Evolutionary conservation across 345 rosid species (phyloP).

Genomic region (Aquilaria sinensis): DNA sequence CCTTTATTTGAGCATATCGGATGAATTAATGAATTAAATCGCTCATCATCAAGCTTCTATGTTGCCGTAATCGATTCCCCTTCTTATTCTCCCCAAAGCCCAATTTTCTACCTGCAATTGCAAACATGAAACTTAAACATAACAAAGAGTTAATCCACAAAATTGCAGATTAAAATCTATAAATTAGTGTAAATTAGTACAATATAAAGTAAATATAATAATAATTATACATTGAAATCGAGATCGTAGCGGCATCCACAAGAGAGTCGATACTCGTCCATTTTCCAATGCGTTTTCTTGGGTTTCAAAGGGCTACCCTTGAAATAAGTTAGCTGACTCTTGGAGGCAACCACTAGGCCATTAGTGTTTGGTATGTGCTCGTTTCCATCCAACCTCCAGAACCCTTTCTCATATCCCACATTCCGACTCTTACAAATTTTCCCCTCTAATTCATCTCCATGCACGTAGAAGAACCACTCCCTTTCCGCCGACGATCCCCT

Average conservation of each 20-base stretch:
- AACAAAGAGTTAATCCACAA: neutral
- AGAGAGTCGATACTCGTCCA: conserved; percentile 18
- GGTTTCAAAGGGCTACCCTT: conserved; percentile 6
- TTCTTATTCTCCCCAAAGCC: conserved; percentile 11
- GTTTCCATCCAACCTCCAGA: conserved; percentile 19
- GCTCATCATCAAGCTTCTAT: too few relatives aligned
- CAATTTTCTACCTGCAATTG: conserved; percentile 16
- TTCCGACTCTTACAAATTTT: neutral
- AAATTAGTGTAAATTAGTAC: too few relatives aligned
- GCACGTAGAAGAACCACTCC: conserved; percentile 23
- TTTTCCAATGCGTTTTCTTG: conserved; percentile 28
- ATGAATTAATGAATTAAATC: too few relatives aligned
- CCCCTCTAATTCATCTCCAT: neutral
- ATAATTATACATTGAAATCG: neutral
- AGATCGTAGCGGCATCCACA: neutral
- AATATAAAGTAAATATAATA: neutral
- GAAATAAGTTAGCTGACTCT: conserved; percentile 12
- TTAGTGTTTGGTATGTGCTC: neutral
- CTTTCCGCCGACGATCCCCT: neutral
- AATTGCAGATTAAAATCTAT: too few relatives aligned
- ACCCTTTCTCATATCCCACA: conserved; percentile 18
- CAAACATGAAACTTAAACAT: neutral
- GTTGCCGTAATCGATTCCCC: neutral
- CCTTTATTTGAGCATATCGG: too few relatives aligned
- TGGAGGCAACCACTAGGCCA: conserved; percentile 14